Evolutionary conservation across 495 filamentous ascomycete genomes (phyloP).

Genomic region (Aspergillus bertholletiae): DNA sequence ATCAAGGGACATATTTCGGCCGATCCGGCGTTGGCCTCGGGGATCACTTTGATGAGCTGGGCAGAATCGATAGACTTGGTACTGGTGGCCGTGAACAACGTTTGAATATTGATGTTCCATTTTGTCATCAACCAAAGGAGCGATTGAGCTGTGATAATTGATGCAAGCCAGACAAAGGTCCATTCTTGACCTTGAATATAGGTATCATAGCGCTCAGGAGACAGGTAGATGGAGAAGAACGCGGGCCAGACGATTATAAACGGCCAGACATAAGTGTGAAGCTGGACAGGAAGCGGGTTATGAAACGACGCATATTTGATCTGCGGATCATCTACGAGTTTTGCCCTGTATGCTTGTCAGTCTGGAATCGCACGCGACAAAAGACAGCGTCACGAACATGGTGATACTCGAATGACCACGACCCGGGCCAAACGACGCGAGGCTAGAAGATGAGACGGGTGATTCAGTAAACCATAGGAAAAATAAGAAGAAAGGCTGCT

Average conservation of each 20-base stretch:
- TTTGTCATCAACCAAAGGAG: conserved; percentile 93
- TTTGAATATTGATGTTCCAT: conserved; percentile 88
- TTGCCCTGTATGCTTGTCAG: conserved; percentile 45
- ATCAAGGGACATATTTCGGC: conserved; percentile 82
- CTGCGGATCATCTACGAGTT: conserved; percentile 86
- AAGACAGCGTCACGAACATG: conserved; percentile 28
- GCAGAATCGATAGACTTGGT: conserved; percentile 72
- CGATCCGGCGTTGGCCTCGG: conserved; percentile 81
- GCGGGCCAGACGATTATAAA: conserved; percentile 87
- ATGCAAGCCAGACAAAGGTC: conserved; percentile 91
- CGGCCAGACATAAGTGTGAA: conserved; percentile 90
- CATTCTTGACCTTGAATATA: conserved; percentile 88
- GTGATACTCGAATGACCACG: conserved; percentile 36
- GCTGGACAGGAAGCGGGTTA: conserved; percentile 73
- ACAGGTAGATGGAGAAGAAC: conserved; percentile 84
- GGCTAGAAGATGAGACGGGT: conserved; percentile 7
- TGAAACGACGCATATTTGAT: conserved; percentile 85
- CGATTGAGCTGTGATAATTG: conserved; percentile 82
- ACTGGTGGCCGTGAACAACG: conserved; percentile 73
- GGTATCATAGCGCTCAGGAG: conserved; percentile 76
- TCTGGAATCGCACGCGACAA: conserved; percentile 18
- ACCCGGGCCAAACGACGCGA: conserved; percentile 25
- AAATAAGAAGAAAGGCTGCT: conserved; percentile 9
- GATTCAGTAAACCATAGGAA: conserved; percentile 32
- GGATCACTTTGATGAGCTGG: conserved; percentile 89